Evolutionary conservation across 192 early-diverging fungal genomes (phyloP).

Genomic region (Podila minutissima): DNA sequence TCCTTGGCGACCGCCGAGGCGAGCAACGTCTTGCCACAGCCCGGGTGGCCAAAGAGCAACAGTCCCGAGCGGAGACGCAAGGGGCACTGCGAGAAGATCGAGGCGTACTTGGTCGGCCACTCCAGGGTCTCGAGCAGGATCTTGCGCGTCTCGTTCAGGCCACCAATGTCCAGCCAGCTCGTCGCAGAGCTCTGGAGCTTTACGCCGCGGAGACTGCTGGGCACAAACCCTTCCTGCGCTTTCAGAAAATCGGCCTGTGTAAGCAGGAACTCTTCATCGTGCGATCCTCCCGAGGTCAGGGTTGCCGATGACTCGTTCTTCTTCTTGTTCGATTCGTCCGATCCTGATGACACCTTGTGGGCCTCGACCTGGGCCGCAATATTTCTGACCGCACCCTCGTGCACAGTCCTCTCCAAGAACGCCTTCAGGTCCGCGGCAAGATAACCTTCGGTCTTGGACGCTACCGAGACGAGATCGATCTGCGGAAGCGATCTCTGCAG

Average conservation of each 20-base stretch:
- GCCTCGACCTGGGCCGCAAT: slow-evolving; percentile 51
- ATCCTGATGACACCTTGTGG: slow-evolving; percentile 11
- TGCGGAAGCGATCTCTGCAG: slow-evolving; percentile 57
- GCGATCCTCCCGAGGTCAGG: background rate
- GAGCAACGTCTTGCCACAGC: slow-evolving; percentile 98
- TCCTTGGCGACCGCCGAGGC: slow-evolving; percentile 96
- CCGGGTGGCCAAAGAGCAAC: slow-evolving; percentile 95
- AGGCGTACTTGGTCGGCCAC: slow-evolving; percentile 94
- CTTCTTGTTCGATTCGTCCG: slow-evolving; percentile 9
- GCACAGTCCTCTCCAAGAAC: slow-evolving; percentile 81
- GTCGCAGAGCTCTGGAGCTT: slow-evolving; percentile 80
- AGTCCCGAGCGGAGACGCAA: slow-evolving; percentile 93
- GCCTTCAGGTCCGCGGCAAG: slow-evolving; percentile 82
- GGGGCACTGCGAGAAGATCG: slow-evolving; percentile 89
- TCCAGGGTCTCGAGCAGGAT: slow-evolving; percentile 92
- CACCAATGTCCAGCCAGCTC: slow-evolving; percentile 90
- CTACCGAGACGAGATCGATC: slow-evolving; percentile 78
- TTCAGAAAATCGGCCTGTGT: slow-evolving; percentile 74
- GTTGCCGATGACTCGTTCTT: background rate
- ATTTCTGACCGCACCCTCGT: slow-evolving; percentile 79
- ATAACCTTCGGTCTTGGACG: slow-evolving; percentile 89
- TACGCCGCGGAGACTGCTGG: slow-evolving; percentile 80
- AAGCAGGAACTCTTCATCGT: slow-evolving; percentile 54
- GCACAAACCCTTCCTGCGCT: slow-evolving; percentile 83
- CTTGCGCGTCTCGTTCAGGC: slow-evolving; percentile 81